Percentiles rank a stretch among this genome's conserved stretches.
Conservation (phyloP, 805 yeast genomes). For the Zygotorulaspora danielsina region DNA sequence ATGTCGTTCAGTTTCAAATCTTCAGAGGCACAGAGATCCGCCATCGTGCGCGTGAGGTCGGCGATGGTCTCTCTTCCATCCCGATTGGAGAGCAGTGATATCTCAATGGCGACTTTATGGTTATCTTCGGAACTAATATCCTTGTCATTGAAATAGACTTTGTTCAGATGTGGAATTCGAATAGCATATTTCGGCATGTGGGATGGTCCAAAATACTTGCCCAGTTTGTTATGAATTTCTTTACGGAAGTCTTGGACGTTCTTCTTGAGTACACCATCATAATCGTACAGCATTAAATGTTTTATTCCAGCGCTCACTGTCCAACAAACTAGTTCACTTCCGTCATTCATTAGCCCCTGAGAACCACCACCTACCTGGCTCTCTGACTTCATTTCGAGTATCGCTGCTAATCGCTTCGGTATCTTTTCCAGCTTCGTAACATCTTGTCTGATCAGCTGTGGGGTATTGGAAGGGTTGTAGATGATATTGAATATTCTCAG, state of each 20-base stretch:
- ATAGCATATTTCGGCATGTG: conserved; percentile 59
- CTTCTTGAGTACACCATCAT: conserved; percentile 60
- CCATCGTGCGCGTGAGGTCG: conserved; percentile 79
- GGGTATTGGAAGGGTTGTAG: conserved; percentile 69
- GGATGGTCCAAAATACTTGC: conserved; percentile 68
- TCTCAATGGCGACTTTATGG: conserved; percentile 49
- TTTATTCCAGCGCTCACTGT: conserved; percentile 82
- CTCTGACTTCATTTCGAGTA: conserved; percentile 67
- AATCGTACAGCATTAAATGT: conserved; percentile 70
- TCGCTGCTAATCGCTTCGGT: conserved; percentile 71
- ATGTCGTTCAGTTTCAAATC: conserved; percentile 64
- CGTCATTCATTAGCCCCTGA: conserved; percentile 72
- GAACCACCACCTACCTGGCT: conserved; percentile 88
- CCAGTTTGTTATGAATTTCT: conserved; percentile 54
- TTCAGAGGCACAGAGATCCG: conserved; percentile 60
- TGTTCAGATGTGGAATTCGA: conserved; percentile 63
- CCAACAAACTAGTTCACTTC: conserved; percentile 82
- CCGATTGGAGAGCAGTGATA: conserved; percentile 61
- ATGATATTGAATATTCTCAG: conserved; percentile 58
- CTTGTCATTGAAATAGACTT: conserved; percentile 36
- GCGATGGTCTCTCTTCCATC: conserved; percentile 92
- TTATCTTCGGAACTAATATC: conserved; percentile 36
- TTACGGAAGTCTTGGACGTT: conserved; percentile 53
- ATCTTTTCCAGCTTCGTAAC: conserved; percentile 66
- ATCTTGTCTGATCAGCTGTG: conserved; percentile 82